These are phyloP conservation scores for Zasmidium citrigriseum DNA, from an alignment of 2,329 filamentous ascomycete species.

Conservation along the genomic window DNA sequence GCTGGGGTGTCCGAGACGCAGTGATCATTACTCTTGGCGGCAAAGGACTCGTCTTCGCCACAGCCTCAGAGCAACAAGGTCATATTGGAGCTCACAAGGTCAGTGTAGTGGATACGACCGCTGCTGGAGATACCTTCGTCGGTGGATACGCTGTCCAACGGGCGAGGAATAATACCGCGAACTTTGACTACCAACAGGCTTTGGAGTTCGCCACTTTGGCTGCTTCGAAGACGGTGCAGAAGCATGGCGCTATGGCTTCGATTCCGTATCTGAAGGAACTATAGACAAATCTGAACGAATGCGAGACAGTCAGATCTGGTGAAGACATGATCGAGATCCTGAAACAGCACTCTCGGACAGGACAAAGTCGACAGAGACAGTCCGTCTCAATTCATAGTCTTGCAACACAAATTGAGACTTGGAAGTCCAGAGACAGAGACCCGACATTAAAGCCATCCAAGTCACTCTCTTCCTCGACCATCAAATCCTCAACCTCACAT, in stretches of 20 bases:
- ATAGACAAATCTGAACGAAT: neutral
- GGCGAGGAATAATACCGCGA: slow-evolving; percentile 53
- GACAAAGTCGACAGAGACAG: no score
- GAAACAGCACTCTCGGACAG: no score
- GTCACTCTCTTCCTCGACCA: no score
- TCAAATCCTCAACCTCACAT: no score
- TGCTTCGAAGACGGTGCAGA: slow-evolving; percentile 67
- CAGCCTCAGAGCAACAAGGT: slow-evolving; percentile 23
- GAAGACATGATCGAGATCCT: no score
- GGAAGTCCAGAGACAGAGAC: no score
- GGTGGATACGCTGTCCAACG: slow-evolving; percentile 79
- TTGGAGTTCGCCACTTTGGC: slow-evolving; percentile 63
- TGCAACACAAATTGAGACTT: no score
- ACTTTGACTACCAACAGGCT: slow-evolving; percentile 57
- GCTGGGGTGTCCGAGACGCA: slow-evolving; percentile 70
- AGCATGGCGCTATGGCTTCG: slow-evolving; percentile 63
- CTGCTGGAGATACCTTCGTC: slow-evolving; percentile 91
- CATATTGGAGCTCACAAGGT: slow-evolving; percentile 62
- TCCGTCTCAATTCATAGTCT: no score
- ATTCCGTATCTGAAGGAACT: slow-evolving; percentile 65
- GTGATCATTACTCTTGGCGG: slow-evolving; percentile 82
- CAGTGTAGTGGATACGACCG: slow-evolving; percentile 86
- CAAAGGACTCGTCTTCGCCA: slow-evolving; percentile 37
- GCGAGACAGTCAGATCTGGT: no score
- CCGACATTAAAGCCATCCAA: no score